Conservation (phyloP, 345 rosid genomes). For the Geranium rotundifolium region DNA sequence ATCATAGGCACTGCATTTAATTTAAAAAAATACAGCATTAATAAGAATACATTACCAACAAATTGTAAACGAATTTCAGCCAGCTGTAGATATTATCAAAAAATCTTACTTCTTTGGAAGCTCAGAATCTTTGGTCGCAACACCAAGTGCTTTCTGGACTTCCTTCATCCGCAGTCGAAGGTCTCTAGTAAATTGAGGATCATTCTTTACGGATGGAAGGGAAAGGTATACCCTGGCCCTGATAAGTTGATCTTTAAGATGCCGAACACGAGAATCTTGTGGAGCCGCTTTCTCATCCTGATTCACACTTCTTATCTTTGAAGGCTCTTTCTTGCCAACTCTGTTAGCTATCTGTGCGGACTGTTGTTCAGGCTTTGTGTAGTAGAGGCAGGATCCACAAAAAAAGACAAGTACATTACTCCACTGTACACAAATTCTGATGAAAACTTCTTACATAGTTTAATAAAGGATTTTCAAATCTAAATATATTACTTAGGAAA, state of each 20-base stretch:
- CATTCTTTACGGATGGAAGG: conserved; percentile 61
- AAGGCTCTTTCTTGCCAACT: conserved; percentile 21
- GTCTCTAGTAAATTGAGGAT: conserved; percentile 63
- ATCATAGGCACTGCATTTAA: conserved; percentile 48
- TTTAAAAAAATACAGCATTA: not conserved
- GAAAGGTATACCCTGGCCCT: conserved; percentile 84
- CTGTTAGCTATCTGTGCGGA: conserved; percentile 22
- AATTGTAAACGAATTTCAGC: too few species aligned
- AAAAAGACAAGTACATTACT: not conserved
- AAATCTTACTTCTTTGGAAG: conserved; percentile 57
- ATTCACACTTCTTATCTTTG: conserved; percentile 21
- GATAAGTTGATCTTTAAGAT: conserved; percentile 84
- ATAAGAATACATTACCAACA: too few species aligned
- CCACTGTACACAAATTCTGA: not conserved
- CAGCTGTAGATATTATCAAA: too few species aligned
- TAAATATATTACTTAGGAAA: not conserved
- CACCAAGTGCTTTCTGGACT: conserved; percentile 59
- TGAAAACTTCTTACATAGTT: not conserved
- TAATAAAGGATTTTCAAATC: not conserved
- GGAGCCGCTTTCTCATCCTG: conserved; percentile 22
- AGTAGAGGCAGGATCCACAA: conserved; percentile 18
- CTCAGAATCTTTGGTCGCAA: conserved; percentile 70
- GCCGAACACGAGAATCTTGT: conserved; percentile 58
- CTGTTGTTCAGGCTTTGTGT: conserved; percentile 18
- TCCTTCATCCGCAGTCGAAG: conserved; percentile 78